Evolutionary conservation across 139 green algal genomes (phyloP), one percentile per base, ranked within the genome.

Genomic region (Closterium sp.): DNA sequence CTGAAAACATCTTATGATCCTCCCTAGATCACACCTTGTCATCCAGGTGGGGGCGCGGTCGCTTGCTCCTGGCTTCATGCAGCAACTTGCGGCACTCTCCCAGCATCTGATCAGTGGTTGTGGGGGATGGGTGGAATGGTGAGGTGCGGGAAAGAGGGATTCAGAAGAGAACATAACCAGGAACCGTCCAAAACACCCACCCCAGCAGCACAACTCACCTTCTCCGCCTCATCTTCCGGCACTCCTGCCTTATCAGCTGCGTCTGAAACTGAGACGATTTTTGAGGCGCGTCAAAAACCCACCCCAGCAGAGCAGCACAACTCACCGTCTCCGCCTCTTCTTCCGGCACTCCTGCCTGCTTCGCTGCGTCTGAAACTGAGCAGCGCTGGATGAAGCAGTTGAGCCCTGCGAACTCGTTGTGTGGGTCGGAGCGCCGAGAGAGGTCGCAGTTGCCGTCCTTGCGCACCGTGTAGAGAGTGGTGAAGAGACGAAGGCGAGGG

Each of bases 371-470:
- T 10, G 29, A 79, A 79, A 97, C 62, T 1, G 30, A 89, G 89
- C 95, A 86, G 24, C 84, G 70, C 90, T 95, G 84, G 62, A 96
- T 96, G 30, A 97, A 95, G 73, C 97, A 95, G 89, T 98, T 99
- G 50, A 95, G 96, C 27, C 97, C 97, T 0, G 10, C 38, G 90
- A 99, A 99, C 94, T 99, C 97, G 1, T 93, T 30, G 90, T 99
- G 97, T 0, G 97, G 97, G 93, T 99, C 97, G 70, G 95, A 97
- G 9, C 88, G 86, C 31, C 88, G 70, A 11, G 94, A 97, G 88
- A 97, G 89, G 88, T 95, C 90, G 32, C 88, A 94, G 90, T 97
- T 97, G 31, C 96, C 97, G 1, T 94, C 91, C 28, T 70, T 38
- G 62, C 95, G 94, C 2, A 98, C 93, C 88, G 94, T 94, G 95